Conservation (phyloP, 768 basidiomycete species). For the Heimioporus sp. region DNA sequence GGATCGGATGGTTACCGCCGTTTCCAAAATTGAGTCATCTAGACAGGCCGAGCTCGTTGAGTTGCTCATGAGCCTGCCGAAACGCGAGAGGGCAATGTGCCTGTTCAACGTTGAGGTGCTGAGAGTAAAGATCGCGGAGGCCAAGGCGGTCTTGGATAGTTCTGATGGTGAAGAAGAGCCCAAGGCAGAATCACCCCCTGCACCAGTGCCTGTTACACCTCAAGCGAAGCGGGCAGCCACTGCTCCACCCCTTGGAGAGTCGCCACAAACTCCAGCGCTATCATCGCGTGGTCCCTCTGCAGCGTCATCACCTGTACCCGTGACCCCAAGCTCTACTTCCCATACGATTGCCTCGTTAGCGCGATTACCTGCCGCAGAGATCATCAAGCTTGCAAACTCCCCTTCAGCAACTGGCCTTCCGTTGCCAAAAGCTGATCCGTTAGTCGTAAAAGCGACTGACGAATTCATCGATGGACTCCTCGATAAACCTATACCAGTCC, state of each 20-base stretch:
- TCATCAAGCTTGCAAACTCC: constrained; percentile 62
- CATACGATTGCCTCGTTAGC: constrained; percentile 73
- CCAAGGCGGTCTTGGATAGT: constrained; percentile 76
- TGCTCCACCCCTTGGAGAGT: constrained; percentile 36
- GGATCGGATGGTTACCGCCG: constrained; percentile 69
- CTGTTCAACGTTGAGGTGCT: constrained; percentile 85
- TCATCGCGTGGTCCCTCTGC: constrained; percentile 75
- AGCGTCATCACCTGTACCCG: constrained; percentile 65
- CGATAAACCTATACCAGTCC: constrained; percentile 51
- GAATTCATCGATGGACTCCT: constrained; percentile 64
- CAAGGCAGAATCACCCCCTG: constrained; percentile 22
- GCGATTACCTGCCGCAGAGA: constrained; percentile 70
- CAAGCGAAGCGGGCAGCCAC: constrained; percentile 55
- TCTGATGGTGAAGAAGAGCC: constrained; percentile 54
- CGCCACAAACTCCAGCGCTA: constrained; percentile 75
- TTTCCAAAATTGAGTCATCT: constrained; percentile 59
- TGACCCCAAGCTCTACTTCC: constrained; percentile 47
- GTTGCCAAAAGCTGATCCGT: constrained; percentile 66
- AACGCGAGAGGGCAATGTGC: constrained; percentile 88
- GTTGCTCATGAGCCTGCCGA: constrained; percentile 81
- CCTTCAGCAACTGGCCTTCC: constrained; percentile 48
- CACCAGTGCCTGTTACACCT: constrained; percentile 54
- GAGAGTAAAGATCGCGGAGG: constrained; percentile 74
- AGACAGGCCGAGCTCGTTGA: constrained; percentile 68
- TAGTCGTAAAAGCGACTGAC: constrained; percentile 67